Percentiles rank a stretch among this genome's conserved stretches.
Evolutionary conservation across 495 filamentous ascomycete genomes (phyloP).

Genomic region (Talaromyces borbonicus): DNA sequence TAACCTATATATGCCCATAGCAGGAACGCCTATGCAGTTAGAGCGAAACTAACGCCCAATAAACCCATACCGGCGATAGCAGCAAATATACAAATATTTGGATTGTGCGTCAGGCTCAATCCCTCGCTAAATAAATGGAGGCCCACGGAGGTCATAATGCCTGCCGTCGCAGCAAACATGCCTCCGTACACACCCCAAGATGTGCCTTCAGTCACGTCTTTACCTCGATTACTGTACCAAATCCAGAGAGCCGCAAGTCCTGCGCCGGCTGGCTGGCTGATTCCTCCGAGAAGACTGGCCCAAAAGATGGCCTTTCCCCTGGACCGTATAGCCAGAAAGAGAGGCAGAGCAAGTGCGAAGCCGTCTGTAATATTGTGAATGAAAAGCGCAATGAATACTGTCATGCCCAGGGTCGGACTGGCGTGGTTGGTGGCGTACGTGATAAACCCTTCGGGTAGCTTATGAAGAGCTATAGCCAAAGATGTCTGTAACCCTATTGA

Average conservation of each 20-base stretch:
- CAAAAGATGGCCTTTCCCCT: constrained; percentile 73
- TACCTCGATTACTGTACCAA: constrained; percentile 40
- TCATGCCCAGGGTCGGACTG: constrained; percentile 73
- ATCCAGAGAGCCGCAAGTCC: constrained; percentile 80
- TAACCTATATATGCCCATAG: no score
- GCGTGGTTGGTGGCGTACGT: constrained; percentile 98
- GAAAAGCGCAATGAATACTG: constrained; percentile 89
- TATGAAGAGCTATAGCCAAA: constrained; percentile 90
- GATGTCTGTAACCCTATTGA: constrained; percentile 89
- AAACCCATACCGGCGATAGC: constrained; percentile 86
- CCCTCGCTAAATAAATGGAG: constrained; percentile 84
- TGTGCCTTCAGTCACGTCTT: constrained; percentile 33
- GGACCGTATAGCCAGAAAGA: constrained; percentile 77
- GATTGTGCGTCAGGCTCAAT: constrained; percentile 68
- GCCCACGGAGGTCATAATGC: constrained; percentile 90
- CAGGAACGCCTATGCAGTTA: constrained; percentile 50
- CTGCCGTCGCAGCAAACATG: constrained; percentile 82
- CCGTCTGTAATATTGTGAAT: constrained; percentile 98
- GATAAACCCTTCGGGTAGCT: constrained; percentile 96
- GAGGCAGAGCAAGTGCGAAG: constrained; percentile 83
- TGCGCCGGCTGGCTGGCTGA: constrained; percentile 80
- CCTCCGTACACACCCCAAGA: constrained; percentile 71
- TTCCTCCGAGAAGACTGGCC: constrained; percentile 72
- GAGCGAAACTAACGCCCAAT: constrained; percentile 75
- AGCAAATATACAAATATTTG: constrained; percentile 69